Evolutionary conservation across 2,329 filamentous ascomycete genomes (phyloP).

Genomic region (Periconia sp.): DNA sequence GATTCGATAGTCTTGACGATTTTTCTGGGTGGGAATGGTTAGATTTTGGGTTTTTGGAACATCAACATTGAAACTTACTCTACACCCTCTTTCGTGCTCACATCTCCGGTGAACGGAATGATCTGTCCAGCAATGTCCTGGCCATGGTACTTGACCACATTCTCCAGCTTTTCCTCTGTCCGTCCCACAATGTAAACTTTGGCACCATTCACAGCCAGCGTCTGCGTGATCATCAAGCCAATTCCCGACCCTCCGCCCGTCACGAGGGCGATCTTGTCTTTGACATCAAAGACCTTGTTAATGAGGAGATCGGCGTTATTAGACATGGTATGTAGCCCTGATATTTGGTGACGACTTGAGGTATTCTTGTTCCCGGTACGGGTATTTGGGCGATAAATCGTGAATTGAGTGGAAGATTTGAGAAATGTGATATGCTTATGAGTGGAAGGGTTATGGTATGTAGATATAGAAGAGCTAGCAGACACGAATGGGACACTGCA

Average conservation of each 20-base stretch:
- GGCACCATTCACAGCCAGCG: constrained; percentile 49
- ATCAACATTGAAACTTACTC: constrained; percentile 19
- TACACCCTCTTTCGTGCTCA: constrained; percentile 48
- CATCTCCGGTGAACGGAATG: constrained; percentile 49
- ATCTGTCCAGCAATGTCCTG: constrained; percentile 50
- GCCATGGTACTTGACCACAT: constrained; percentile 47
- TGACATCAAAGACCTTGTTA: constrained; percentile 40
- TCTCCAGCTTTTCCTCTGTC: constrained; percentile 51
- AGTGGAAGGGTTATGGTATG: neutral
- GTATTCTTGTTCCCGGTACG: constrained; percentile 12
- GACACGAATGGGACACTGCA: neutral
- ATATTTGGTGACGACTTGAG: constrained; percentile 15
- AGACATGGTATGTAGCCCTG: constrained; percentile 28
- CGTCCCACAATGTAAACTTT: constrained; percentile 54
- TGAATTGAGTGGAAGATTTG: constrained; percentile 1
- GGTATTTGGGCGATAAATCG: constrained; percentile 3
- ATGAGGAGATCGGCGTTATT: constrained; percentile 39
- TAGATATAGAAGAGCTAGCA: neutral
- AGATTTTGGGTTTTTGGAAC: neutral
- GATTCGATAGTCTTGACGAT: constrained; percentile 48
- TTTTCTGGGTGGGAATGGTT: constrained; percentile 19
- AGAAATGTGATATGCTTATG: constrained; percentile 1
- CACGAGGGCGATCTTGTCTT: constrained; percentile 45
- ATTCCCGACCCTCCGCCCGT: constrained; percentile 52
- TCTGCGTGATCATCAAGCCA: constrained; percentile 51